Conservation (phyloP, 441 rosid species). For the Brassica balearica region DNA sequence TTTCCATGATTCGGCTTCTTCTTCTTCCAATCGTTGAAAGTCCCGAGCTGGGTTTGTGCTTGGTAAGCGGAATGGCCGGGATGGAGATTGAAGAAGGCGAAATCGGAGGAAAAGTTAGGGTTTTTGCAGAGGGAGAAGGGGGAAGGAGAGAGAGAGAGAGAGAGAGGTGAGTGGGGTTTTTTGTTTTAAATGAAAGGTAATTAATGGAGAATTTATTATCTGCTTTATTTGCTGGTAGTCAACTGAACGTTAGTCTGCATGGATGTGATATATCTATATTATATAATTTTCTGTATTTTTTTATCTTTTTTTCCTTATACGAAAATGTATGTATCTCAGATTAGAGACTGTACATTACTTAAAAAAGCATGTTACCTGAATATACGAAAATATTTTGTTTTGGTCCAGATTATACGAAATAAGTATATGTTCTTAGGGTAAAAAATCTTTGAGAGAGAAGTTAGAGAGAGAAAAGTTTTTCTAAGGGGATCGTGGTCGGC, state of each 20-base stretch:
- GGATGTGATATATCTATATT: conserved; percentile 47
- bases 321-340: conserved; percentile 3
- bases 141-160: conserved; percentile 5
- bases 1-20: not conserved
- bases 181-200: conserved; percentile 33
- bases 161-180: conserved; percentile 30
- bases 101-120: conserved; percentile 53
- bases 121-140: conserved; percentile 41
- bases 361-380: not conserved
- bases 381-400: not conserved
- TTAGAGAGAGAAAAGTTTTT: no score
- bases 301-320: not conserved
- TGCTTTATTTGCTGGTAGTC: conserved; percentile 54
- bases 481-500: no score
- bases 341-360: not conserved
- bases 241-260: conserved; percentile 83
- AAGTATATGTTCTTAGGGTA: not conserved
- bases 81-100: conserved; percentile 22
- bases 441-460: no score
- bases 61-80: not conserved
- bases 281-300: not conserved
- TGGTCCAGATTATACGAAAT: not conserved
- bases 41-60: not conserved
- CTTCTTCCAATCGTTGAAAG: not conserved
- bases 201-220: conserved; percentile 45